Percentiles rank a stretch among this genome's conserved stretches.
phyloP scores from a whole-genome alignment of 495 filamentous ascomycete species.

The Pseudomonodictys pantanalensis region DNA sequence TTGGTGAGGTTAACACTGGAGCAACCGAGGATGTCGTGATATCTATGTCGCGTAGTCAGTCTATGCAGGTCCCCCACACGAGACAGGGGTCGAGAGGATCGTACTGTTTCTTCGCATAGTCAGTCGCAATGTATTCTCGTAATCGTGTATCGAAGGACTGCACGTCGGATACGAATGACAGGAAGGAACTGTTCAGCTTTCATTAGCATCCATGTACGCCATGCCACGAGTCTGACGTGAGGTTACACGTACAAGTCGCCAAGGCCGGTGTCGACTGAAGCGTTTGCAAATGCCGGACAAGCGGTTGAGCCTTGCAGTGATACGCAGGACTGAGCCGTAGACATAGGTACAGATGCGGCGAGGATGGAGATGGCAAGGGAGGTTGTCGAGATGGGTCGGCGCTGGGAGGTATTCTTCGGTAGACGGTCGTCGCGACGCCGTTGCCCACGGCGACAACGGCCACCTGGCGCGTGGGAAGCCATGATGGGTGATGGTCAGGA shows the following conservation, averaged over 20 bases:
- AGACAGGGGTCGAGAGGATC: constrained; percentile 23
- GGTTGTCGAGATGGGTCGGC: constrained; percentile 12
- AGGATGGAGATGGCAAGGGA: constrained; percentile 26
- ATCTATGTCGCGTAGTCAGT: constrained; percentile 52
- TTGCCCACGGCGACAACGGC: not conserved
- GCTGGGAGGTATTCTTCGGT: constrained; percentile 9
- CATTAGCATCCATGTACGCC: constrained; percentile 27
- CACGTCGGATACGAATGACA: constrained; percentile 73
- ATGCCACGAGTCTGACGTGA: constrained; percentile 17
- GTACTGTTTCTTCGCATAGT: constrained; percentile 74
- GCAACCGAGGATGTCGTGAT: constrained; percentile 77
- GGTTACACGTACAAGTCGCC: constrained; percentile 68
- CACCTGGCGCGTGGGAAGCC: constrained; percentile 3
- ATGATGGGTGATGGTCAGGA: not conserved
- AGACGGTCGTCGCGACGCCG: constrained; percentile 3
- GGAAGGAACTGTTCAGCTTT: constrained; percentile 66
- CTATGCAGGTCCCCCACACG: constrained; percentile 15
- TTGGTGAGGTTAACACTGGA: constrained; percentile 71
- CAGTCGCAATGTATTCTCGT: constrained; percentile 66
- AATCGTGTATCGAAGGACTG: constrained; percentile 76
- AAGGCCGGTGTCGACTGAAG: constrained; percentile 78
- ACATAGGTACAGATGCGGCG: constrained; percentile 27
- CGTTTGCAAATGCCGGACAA: constrained; percentile 78
- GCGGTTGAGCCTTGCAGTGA: constrained; percentile 72
- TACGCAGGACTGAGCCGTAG: constrained; percentile 59